Base-by-base conservation (phyloP, 1,284 basidiomycete genomes). In the Rhodotorula sp. region DNA sequence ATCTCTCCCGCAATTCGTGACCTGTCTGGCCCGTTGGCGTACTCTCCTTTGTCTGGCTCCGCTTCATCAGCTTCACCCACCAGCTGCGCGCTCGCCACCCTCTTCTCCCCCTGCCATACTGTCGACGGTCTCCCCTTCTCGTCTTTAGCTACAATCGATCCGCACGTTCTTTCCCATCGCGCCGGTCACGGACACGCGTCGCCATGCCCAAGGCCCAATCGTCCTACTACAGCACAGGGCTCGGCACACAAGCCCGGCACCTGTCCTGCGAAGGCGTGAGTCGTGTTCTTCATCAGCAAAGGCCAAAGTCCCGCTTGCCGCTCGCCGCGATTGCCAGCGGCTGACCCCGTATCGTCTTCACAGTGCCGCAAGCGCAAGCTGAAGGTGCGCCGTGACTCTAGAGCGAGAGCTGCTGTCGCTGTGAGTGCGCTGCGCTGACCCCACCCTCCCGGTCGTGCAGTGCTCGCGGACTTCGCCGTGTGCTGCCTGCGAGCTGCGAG, bases 281-380 rank as follows among this genome's bases (percentile, higher is more conserved):
- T 34, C 25, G 34, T 34, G 4, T 8, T 53, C 52, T 27, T 27
- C 17, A 8, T 19, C 27, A 34, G 34, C 34, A 34, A 34, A 34
- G 34, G 34, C 34, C 34, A 34, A 34, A 34, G 34, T 34, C 34
- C 34, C 34, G 34, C 34, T 27, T 14, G 27, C 25, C 52, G 12
- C 23, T 52, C n/a, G 7, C 13, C 52, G 13, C 25, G 9, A 7
- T 1, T 7, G 7, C 5, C 8, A 10, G 10, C 5, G 3, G 19
- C 53, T 54, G 53, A 54, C 53, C 53, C 5, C n/a, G 21, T n/a
- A 4, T 23, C 8, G 21, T 17, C 4, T 7, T 25, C 1, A 27
- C 53, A 54, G 53, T 56, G 55, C 41, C 34, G 55, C 34, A 56
- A 44, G 55, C 55, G 55, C 41, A 56, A 56, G 55, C 42, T 56